phyloP scores from a whole-genome alignment of 148 eudicot species.

The Heliamphora exappendiculata region DNA sequence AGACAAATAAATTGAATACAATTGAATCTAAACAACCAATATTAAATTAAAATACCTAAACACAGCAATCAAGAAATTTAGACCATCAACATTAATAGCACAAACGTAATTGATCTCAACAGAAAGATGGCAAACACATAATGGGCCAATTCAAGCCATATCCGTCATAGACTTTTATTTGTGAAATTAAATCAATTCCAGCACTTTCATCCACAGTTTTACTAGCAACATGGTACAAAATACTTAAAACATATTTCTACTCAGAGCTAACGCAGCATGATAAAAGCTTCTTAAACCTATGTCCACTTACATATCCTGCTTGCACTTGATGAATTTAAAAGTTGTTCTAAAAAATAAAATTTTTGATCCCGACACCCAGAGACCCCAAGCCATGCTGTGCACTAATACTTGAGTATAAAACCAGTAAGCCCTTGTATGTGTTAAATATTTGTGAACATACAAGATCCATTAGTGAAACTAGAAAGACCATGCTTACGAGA shows the following conservation, averaged over 20 bases:
- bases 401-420: not conserved
- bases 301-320: not conserved
- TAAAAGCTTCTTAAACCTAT: not conserved
- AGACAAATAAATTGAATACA: too few species aligned
- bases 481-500: not conserved
- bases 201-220: not conserved
- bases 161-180: not conserved
- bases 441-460: not conserved
- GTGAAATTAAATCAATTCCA: not conserved
- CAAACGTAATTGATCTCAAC: too few species aligned
- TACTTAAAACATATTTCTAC: too few species aligned
- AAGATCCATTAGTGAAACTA: not conserved
- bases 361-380: not conserved
- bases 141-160: not conserved
- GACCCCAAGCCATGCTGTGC: not conserved
- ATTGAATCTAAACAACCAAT: too few species aligned
- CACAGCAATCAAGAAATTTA: too few species aligned
- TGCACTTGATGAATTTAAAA: not conserved
- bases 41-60: too few species aligned
- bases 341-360: not conserved
- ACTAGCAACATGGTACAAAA: not conserved
- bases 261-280: too few species aligned
- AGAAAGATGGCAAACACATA: too few species aligned
- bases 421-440: not conserved
- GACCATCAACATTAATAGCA: too few species aligned